Percentiles rank a stretch among this genome's conserved stretches.
These are phyloP conservation scores for Malassezia japonica DNA, from an alignment of 1,284 basidiomycete genomes.

Conservation along the genomic window DNA sequence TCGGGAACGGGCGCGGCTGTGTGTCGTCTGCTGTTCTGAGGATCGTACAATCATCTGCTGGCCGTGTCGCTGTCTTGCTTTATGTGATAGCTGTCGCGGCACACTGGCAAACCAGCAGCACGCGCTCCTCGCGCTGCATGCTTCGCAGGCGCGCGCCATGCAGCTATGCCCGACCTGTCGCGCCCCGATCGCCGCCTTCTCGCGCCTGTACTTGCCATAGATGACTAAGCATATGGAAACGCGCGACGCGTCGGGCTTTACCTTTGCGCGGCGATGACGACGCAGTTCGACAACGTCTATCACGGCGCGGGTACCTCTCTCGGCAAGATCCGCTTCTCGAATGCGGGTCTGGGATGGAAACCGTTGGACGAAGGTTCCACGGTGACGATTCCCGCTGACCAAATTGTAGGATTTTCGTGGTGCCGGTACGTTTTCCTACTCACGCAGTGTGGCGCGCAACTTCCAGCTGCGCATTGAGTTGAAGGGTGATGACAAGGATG, in stretches of 20 bases:
- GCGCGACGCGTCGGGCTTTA: conserved; percentile 6
- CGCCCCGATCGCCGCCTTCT: conserved; percentile 32
- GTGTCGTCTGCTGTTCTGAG: conserved; percentile 26
- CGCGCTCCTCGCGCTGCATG: background rate
- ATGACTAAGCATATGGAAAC: conserved; percentile 9
- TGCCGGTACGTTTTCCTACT: conserved; percentile 24
- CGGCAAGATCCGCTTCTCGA: conserved; percentile 56
- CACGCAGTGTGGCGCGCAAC: conserved; percentile 66
- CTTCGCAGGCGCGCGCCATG: conserved; percentile 2
- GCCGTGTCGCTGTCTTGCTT: conserved; percentile 45
- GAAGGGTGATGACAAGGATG: conserved; percentile 56
- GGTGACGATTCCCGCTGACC: conserved; percentile 38
- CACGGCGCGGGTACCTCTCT: conserved; percentile 63
- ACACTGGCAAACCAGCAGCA: conserved; percentile 26
- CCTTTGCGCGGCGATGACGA: conserved; percentile 37
- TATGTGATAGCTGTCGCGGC: conserved; percentile 41
- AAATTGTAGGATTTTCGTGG: conserved; percentile 37
- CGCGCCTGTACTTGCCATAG: conserved; percentile 32
- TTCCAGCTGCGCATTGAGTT: conserved; percentile 78
- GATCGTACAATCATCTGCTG: conserved; percentile 37
- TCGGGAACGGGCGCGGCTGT: conserved; percentile 19
- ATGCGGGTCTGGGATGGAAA: conserved; percentile 44
- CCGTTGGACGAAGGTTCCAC: conserved; percentile 23
- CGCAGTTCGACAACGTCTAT: conserved; percentile 72
- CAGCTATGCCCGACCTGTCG: conserved; percentile 37